phyloP scores from a whole-genome alignment of 495 filamentous ascomycete genomes.

The Corynascus novoguineensis region DNA sequence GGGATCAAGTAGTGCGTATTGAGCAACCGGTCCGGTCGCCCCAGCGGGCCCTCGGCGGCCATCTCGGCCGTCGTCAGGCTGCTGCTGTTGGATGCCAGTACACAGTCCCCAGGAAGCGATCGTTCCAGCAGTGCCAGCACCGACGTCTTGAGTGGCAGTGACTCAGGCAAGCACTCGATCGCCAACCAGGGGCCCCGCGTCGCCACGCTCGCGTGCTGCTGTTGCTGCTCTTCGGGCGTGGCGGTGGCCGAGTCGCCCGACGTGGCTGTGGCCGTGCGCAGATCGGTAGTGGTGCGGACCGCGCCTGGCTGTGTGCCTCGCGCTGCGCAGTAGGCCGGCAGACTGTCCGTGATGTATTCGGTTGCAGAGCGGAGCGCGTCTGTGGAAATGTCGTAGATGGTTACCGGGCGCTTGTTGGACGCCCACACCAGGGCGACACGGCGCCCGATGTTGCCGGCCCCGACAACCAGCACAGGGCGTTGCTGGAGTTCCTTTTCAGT shows the following conservation, averaged over 20 bases:
- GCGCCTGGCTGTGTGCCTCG: slow-evolving; percentile 29
- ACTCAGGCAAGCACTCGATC: slow-evolving; percentile 56
- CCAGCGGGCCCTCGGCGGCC: slow-evolving; percentile 32
- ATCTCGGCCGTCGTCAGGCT: slow-evolving; percentile 47
- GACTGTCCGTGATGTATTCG: slow-evolving; percentile 35
- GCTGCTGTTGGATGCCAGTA: slow-evolving; percentile 50
- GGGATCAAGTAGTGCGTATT: slow-evolving; percentile 57
- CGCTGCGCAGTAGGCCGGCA: slow-evolving; percentile 27
- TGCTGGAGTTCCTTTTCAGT: slow-evolving; percentile 26
- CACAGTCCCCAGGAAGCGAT: slow-evolving; percentile 38
- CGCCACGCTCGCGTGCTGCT: no score
- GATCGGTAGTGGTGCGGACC: slow-evolving; percentile 28
- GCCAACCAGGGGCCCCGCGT: slow-evolving; percentile 45
- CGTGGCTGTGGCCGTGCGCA: slow-evolving; percentile 26
- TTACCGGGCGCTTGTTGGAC: slow-evolving; percentile 30
- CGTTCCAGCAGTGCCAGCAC: slow-evolving; percentile 46
- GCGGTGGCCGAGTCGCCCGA: slow-evolving; percentile 7
- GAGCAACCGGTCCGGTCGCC: slow-evolving; percentile 34
- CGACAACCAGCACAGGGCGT: slow-evolving; percentile 35
- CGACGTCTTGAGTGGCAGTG: slow-evolving; percentile 46
- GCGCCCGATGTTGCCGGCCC: slow-evolving; percentile 35
- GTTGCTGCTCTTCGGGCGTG: slow-evolving; percentile 7
- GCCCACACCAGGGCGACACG: slow-evolving; percentile 37
- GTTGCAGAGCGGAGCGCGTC: slow-evolving; percentile 25
- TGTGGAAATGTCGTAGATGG: slow-evolving; percentile 33